Conservation (phyloP, 495 filamentous ascomycete genomes). For the Daldinia vernicosa region DNA sequence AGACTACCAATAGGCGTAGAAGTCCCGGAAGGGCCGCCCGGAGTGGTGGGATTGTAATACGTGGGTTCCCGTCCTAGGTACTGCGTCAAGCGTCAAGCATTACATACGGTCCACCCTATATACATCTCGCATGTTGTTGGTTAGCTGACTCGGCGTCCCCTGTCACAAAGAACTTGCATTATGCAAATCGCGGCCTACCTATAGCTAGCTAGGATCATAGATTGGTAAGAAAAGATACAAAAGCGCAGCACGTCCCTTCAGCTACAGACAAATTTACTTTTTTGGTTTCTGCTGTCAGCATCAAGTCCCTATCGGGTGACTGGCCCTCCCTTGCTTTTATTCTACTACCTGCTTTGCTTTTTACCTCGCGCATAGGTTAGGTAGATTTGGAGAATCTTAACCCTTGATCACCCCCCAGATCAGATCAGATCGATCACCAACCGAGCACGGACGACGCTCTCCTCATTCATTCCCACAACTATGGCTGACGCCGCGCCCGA, state of each 20-base stretch:
- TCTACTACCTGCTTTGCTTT: constrained; percentile 28
- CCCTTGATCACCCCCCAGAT: constrained; percentile 6
- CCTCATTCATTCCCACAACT: constrained; percentile 6
- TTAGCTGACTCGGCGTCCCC: constrained; percentile 29
- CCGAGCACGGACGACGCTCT: constrained; percentile 12
- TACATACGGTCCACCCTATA: constrained; percentile 7
- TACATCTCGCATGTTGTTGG: constrained; percentile 32
- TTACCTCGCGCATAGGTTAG: constrained; percentile 26
- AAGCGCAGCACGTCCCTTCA: constrained; percentile 35
- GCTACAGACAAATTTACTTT: constrained; percentile 11
- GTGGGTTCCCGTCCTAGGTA: constrained; percentile 5
- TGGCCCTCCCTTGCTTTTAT: constrained; percentile 34
- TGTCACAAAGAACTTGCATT: constrained; percentile 20
- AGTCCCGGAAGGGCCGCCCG: constrained; percentile 25
- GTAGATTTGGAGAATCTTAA: constrained; percentile 27
- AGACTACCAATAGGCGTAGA: constrained; percentile 31
- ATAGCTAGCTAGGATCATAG: constrained; percentile 3
- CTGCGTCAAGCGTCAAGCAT: not conserved
- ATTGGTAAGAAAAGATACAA: constrained; percentile 19
- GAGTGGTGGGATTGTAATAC: constrained; percentile 33
- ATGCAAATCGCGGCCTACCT: constrained; percentile 6
- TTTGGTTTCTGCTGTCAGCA: constrained; percentile 23
- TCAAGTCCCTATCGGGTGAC: constrained; percentile 23
- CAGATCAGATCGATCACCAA: constrained; percentile 1
- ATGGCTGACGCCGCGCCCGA: constrained; percentile 37